phyloP scores from a whole-genome alignment of 805 yeast species.

The Kuraishia piskuri region DNA sequence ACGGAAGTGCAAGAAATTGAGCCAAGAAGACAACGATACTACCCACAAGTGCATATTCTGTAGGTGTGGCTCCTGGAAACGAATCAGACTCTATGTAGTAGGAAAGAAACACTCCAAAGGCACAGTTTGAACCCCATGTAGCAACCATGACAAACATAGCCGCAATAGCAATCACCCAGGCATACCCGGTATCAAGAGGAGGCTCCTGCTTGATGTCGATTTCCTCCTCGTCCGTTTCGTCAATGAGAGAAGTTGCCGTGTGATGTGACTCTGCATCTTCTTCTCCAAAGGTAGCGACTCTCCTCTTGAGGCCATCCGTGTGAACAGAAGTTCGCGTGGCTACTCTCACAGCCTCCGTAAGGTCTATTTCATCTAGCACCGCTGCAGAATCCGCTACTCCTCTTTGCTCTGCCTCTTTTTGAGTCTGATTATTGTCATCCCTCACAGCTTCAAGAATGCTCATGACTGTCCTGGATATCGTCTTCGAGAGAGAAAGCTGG shows the following conservation, averaged over 20 bases:
- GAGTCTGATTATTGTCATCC: neutral
- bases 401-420: neutral
- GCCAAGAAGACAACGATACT: slow-evolving; percentile 50
- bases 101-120: slow-evolving; percentile 52
- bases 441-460: neutral
- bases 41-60: slow-evolving; percentile 54
- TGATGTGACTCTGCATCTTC: neutral
- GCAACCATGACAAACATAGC: neutral
- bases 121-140: slow-evolving; percentile 54
- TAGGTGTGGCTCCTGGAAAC: slow-evolving; percentile 41
- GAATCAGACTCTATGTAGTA: slow-evolving; percentile 37
- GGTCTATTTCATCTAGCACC: neutral
- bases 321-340: neutral
- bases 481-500: neutral
- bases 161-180: neutral
- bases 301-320: neutral
- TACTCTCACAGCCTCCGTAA: neutral
- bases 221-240: neutral
- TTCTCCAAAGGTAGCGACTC: neutral
- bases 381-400: neutral
- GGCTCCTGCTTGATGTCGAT: neutral
- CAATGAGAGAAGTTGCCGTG: neutral
- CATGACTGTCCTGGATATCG: neutral
- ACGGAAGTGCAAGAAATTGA: slow-evolving; percentile 52
- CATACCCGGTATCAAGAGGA: neutral